Evolutionary conservation across 495 filamentous ascomycete species (phyloP).

Genomic region (Eremomyces bilateralis): DNA sequence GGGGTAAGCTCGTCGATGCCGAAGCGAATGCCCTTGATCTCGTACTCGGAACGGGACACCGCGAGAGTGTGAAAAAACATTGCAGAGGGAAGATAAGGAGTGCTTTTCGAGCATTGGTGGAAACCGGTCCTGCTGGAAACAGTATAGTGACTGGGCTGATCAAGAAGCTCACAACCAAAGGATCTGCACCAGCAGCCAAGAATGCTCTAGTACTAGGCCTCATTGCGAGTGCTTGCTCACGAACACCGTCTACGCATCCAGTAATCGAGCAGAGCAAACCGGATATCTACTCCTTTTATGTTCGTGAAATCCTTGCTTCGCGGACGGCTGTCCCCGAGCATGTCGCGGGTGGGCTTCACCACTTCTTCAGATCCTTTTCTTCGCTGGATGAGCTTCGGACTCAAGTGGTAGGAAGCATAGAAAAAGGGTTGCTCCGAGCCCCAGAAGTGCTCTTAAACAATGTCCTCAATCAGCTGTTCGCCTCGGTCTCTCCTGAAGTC

Average conservation of each 20-base stretch:
- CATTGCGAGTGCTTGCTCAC: constrained; percentile 63
- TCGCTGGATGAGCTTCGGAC: constrained; percentile 50
- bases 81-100: constrained; percentile 19
- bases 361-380: constrained; percentile 67
- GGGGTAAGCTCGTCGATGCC: constrained; percentile 35
- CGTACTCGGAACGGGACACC: constrained; percentile 42
- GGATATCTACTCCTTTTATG: constrained; percentile 56
- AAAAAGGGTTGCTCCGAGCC: constrained; percentile 70
- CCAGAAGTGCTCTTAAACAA: constrained; percentile 74
- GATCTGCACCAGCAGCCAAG: constrained; percentile 33
- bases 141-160: constrained; percentile 42
- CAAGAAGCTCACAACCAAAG: constrained; percentile 40
- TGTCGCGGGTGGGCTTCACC: constrained; percentile 47
- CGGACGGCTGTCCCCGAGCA: constrained; percentile 46
- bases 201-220: constrained; percentile 66
- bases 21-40: constrained; percentile 53
- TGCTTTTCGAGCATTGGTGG: constrained; percentile 47
- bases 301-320: constrained; percentile 67
- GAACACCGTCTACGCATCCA: constrained; percentile 33
- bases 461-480: constrained; percentile 46
- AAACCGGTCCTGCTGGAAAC: constrained; percentile 30
- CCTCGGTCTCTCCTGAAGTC: constrained; percentile 40
- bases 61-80: constrained; percentile 30
- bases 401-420: constrained; percentile 58
- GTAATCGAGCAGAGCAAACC: constrained; percentile 42